Base-by-base conservation (phyloP, 177 flowering plant genomes). In the Telopea speciosissima region DNA sequence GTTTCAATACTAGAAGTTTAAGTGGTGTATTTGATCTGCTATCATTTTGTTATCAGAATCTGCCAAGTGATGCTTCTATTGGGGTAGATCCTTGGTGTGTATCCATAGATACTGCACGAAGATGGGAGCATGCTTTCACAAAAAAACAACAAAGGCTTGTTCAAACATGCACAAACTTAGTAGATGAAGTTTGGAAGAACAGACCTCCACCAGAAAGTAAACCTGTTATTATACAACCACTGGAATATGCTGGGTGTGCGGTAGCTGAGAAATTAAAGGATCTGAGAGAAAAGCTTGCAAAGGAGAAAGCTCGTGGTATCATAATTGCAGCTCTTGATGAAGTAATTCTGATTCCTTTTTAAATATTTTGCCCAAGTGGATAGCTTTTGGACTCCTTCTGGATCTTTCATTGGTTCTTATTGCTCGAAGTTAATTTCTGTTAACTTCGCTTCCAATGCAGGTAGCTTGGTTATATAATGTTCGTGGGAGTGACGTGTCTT, bases 381-480 rank as follows among this genome's bases (percentile, higher is more conserved):
- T 33, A 44, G 24, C 17, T 45, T 44, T 52, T 73, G 45, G 42
- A 26, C 73, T 63, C 31, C 45, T 63, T 54, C 36, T 66, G 49
- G 24, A 5, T 63, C 31, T 3, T 11, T 62, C 16, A 49, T 13
- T 31, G 68, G 49, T 25, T 28, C 62, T 22, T 73, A 23, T 22
- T 68, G 62, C 36, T 24, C 49, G 28, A 36, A 21, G 36, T 14
- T 56, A 56, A 36, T 56, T 63, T 63, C n/a, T 65, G 54, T 45
- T 67, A 23, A 33, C n/a, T 63, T 69, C 77, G 58, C 42, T 63
- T 17, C 31, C 61, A 60, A 7, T 79, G 66, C 85, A 95, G 99
- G 98, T 96, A 80, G 99, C 97, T 73, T 96, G 99, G 98, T 75
- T 96, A 74, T 96, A 85, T 72, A 96, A 93, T 74, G 75, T 96